A percentile compares a stretch with the other conserved stretches of the same genome.
Conservation (phyloP, 768 basidiomycete species). For the Lactarius tabidus region DNA sequence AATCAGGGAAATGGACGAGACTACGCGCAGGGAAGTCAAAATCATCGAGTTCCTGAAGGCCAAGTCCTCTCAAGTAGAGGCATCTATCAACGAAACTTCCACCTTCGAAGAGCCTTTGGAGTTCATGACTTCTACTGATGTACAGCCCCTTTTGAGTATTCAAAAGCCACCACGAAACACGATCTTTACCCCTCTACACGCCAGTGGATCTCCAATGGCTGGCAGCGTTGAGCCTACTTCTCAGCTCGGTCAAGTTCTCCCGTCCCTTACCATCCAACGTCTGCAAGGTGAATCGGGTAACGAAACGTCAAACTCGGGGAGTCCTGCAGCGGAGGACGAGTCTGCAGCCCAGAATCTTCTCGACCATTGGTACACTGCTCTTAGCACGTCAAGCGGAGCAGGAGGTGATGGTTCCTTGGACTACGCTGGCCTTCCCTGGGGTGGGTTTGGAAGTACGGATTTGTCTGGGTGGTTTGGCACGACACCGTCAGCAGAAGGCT, state of each 20-base stretch:
- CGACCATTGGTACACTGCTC: conserved; percentile 83
- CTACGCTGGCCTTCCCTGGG: conserved; percentile 27
- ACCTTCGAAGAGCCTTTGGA: conserved; percentile 19
- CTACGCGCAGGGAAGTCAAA: conserved; percentile 75
- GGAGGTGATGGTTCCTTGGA: conserved; percentile 36
- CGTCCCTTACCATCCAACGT: conserved; percentile 59
- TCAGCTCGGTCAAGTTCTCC: conserved; percentile 33
- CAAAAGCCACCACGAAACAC: conserved; percentile 29
- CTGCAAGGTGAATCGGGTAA: conserved; percentile 49
- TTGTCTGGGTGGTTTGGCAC: conserved; percentile 27
- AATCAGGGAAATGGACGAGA: conserved; percentile 69
- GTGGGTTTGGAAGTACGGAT: conserved; percentile 24
- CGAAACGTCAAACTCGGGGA: conserved; percentile 64
- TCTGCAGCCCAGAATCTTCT: conserved; percentile 71
- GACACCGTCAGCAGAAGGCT: conserved; percentile 1
- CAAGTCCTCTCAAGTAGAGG: conserved; percentile 51
- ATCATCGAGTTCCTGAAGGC: conserved; percentile 78
- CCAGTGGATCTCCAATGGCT: conserved; percentile 14
- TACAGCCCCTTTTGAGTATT: conserved; percentile 13
- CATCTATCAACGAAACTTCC: conserved; percentile 17
- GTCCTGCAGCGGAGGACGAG: conserved; percentile 65
- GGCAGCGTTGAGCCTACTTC: conserved; percentile 31
- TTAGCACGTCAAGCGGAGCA: conserved; percentile 45
- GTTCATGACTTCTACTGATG: conserved; percentile 8
- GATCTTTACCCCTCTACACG: conserved; percentile 9